Evolutionary conservation across 371 early-diverging fungal species (phyloP).

Genomic region (Coemansia sp.): DNA sequence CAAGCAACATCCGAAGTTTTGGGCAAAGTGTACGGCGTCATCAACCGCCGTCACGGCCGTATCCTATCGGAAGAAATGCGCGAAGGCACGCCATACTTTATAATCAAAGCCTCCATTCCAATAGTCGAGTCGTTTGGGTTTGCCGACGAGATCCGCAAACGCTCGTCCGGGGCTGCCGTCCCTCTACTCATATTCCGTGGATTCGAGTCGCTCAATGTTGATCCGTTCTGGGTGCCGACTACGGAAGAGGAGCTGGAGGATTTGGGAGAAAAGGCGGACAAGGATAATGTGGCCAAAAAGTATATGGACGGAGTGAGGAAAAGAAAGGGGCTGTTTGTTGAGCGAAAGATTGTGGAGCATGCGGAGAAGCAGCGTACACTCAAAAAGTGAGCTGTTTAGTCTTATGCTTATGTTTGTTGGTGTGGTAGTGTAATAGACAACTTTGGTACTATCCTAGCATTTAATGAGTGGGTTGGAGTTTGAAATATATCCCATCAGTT

Average conservation of each 20-base stretch:
- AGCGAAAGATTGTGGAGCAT: slow-evolving; percentile 87
- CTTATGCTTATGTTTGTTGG: too few relatives aligned
- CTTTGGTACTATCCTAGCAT: too few relatives aligned
- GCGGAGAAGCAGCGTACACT: slow-evolving; percentile 93
- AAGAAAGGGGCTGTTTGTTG: slow-evolving; percentile 91
- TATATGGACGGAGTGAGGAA: slow-evolving; percentile 93
- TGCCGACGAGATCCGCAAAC: slow-evolving; percentile 93
- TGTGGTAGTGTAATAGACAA: too few relatives aligned
- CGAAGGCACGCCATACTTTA: slow-evolving; percentile 94
- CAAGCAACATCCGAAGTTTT: slow-evolving; percentile 92
- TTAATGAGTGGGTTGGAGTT: too few relatives aligned
- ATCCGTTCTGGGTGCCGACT: slow-evolving; percentile 98
- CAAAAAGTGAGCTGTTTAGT: slow-evolving; percentile 51
- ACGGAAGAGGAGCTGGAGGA: slow-evolving; percentile 90
- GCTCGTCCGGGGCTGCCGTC: slow-evolving; percentile 91
- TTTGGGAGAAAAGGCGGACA: slow-evolving; percentile 92
- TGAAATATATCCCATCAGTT: too few relatives aligned
- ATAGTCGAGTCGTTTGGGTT: slow-evolving; percentile 99
- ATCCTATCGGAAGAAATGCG: slow-evolving; percentile 72
- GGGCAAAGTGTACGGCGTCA: slow-evolving; percentile 93
- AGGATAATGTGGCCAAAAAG: slow-evolving; percentile 91
- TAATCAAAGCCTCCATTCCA: slow-evolving; percentile 90
- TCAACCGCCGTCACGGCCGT: slow-evolving; percentile 79
- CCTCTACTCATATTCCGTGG: slow-evolving; percentile 92
- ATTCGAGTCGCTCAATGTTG: slow-evolving; percentile 86